Base-by-base conservation (phyloP, 306 rosid genomes). In the Cercis canadensis region DNA sequence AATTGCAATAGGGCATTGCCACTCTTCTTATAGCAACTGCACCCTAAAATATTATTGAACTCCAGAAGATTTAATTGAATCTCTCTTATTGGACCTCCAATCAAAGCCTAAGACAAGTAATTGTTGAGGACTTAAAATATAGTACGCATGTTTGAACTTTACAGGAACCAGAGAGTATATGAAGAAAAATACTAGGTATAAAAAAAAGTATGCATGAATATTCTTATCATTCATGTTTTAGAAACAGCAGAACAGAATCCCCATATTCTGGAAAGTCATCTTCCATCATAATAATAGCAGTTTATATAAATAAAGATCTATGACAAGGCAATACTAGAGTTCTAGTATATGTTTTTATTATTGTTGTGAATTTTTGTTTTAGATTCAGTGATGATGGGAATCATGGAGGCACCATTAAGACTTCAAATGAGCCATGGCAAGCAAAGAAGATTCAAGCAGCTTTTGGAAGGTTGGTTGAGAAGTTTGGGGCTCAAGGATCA, bases 11-110 rank as follows among this genome's bases (percentile, higher is more conserved):
- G 85, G 59, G 76, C 67, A 73, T 73, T 78, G 73, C 80, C 75
- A 77, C 77, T 81, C 81, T 71, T 83, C 72, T 77, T 79, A 84
- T 97, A 93, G 78, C 97, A 93, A 72, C 76, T 74, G 80, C 97
- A 88, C 69, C 55, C 69, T 81, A 94, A 75, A 78, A 85, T 84
- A 76, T 87, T 86, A 51, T 90, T 85, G 75, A 69, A 84, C 72
- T 90, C 94, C 86, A 90, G 73, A 46, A 94, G 95, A 81, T 94
- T 95, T 39, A 86, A 81, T 84, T 94, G 97, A 87, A 94, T 85
- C 83, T 82, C 83, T 78, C 90, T 94, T 78, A 96, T 83, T 71
- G 96, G 86, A 72, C 90, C 96, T 64, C 97, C 97, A 70, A 81
- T 84, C 69, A 94, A 80, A 78, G 92, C 95, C 97, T 94, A 56